Evolutionary conservation across 441 rosid genomes (phyloP).

Genomic region (Aquilaria agallochum): DNA sequence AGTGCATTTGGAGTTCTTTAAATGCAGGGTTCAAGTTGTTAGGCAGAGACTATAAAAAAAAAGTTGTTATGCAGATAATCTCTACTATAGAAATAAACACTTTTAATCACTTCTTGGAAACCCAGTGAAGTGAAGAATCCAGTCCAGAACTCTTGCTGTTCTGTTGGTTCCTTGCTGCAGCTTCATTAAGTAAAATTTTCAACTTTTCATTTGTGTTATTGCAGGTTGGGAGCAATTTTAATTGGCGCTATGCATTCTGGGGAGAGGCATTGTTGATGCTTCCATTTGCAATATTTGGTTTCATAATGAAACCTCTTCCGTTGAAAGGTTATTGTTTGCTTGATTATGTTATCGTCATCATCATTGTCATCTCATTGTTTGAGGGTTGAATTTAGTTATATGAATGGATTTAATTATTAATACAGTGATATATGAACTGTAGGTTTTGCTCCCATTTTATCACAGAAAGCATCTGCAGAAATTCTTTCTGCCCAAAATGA

Average conservation of each 20-base stretch:
- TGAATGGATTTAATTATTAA: background rate
- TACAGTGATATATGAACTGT: conserved; percentile 9
- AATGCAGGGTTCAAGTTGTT: too few species aligned
- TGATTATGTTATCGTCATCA: background rate
- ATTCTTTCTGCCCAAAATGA: conserved; percentile 28
- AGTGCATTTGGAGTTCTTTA: too few species aligned
- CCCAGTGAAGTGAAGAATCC: background rate
- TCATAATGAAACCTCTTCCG: conserved; percentile 76
- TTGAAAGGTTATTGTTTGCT: conserved; percentile 59
- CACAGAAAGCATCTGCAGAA: conserved; percentile 32
- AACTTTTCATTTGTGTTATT: conserved; percentile 12
- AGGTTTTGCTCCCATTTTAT: conserved; percentile 53
- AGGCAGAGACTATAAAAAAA: too few species aligned
- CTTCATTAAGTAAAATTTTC: too few species aligned
- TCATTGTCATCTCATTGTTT: too few species aligned
- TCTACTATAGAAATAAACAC: background rate
- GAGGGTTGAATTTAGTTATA: too few species aligned
- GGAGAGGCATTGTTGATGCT: conserved; percentile 89
- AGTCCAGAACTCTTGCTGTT: background rate
- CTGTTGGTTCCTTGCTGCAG: background rate
- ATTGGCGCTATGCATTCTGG: conserved; percentile 87
- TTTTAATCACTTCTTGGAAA: background rate
- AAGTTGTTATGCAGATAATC: too few species aligned
- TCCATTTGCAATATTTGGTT: conserved; percentile 72
- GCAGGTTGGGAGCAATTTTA: conserved; percentile 65